Evolutionary conservation across 176 grass and related monocot genomes (phyloP).

Genomic region (Urochloa ruziziensis): DNA sequence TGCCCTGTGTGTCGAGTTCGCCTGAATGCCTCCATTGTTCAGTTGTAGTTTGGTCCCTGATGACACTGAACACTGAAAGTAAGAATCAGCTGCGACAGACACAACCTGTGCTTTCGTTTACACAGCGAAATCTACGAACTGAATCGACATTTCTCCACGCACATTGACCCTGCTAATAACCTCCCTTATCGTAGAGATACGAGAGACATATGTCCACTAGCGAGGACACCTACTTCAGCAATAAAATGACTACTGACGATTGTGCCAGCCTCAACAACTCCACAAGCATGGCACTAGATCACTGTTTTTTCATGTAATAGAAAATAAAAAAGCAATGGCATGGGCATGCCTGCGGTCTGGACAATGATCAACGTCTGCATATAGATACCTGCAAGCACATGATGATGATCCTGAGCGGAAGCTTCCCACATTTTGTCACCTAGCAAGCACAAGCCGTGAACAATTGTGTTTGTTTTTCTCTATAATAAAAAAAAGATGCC

Average conservation of each 20-base stretch:
- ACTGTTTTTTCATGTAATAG: background rate
- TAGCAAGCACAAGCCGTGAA: background rate
- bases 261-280: background rate
- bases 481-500: background rate
- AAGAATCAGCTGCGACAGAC: background rate
- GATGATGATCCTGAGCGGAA: conserved; percentile 19
- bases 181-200: background rate
- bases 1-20: background rate
- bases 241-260: background rate
- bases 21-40: background rate
- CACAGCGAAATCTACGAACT: background rate
- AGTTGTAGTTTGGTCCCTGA: background rate
- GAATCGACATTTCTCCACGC: background rate
- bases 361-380: conserved; percentile 4
- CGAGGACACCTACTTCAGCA: conserved; percentile 9
- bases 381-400: conserved; percentile 4
- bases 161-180: background rate
- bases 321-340: conserved; percentile 19
- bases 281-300: background rate
- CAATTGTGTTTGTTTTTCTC: background rate
- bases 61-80: background rate
- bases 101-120: background rate
- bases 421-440: background rate
- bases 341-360: conserved; percentile 13
- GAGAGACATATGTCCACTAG: background rate